phyloP scores from a whole-genome alignment of 352 stramenopile species.

The Globisporangium nagaii region DNA sequence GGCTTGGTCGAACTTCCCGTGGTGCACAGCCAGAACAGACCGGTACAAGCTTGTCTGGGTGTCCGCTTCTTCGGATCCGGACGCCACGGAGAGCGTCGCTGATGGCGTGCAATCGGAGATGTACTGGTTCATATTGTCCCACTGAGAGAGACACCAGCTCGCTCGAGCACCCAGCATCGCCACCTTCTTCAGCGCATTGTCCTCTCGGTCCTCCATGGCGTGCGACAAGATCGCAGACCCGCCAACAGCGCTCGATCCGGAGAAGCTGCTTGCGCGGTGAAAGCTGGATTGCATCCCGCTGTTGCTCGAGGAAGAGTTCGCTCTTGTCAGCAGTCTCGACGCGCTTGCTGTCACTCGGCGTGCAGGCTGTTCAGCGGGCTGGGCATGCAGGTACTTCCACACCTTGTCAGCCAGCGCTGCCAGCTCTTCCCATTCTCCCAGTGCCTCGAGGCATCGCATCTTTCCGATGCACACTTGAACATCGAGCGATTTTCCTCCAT shows the following conservation, averaged over 20 bases:
- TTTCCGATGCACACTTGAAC: slow-evolving; percentile 94
- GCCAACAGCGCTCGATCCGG: slow-evolving; percentile 22
- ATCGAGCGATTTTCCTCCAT: slow-evolving; percentile 35
- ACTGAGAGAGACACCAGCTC: slow-evolving; percentile 82
- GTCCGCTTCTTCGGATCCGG: slow-evolving; percentile 11
- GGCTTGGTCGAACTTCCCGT: slow-evolving; percentile 91
- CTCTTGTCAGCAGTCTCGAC: slow-evolving; percentile 2
- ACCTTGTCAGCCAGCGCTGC: slow-evolving; percentile 83
- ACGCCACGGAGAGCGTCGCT: slow-evolving; percentile 5
- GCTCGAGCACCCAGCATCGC: slow-evolving; percentile 78
- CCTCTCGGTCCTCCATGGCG: slow-evolving; percentile 35
- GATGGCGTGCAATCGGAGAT: slow-evolving; percentile 37
- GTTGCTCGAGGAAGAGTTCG: slow-evolving; percentile 9
- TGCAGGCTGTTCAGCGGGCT: slow-evolving; percentile 7
- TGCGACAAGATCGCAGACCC: background rate
- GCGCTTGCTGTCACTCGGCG: slow-evolving; percentile 4
- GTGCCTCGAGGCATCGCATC: slow-evolving; percentile 96
- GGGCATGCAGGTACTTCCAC: slow-evolving; percentile 30
- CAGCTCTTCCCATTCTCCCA: slow-evolving; percentile 94
- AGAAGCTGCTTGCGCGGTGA: slow-evolving; percentile 26
- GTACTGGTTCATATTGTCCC: slow-evolving; percentile 80
- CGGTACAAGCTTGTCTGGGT: slow-evolving; percentile 63
- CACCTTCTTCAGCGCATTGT: slow-evolving; percentile 51
- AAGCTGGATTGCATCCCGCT: slow-evolving; percentile 5
- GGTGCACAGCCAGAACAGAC: slow-evolving; percentile 92